phyloP scores from a whole-genome alignment of 2,329 filamentous ascomycete genomes.

The Botrytis sinoallii region DNA sequence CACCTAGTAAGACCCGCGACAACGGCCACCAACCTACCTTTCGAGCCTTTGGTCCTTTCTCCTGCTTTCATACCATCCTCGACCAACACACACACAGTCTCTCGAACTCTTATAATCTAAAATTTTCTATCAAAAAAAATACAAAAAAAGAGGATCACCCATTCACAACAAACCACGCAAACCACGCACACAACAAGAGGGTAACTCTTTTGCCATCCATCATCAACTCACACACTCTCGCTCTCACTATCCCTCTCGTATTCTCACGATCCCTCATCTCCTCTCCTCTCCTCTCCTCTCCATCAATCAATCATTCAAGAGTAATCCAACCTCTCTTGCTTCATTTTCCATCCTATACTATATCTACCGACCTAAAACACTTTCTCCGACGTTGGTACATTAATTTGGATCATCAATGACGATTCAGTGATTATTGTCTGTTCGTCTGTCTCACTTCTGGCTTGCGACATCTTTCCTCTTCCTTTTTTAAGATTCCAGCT shows the following conservation, averaged over 20 bases:
- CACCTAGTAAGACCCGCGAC: constrained; percentile 9
- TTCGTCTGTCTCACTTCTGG: constrained; percentile 5
- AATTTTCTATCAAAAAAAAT: not conserved
- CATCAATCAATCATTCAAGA: not conserved
- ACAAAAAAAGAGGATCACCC: not conserved
- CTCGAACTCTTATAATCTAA: not conserved
- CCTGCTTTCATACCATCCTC: constrained; percentile 1
- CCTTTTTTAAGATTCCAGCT: constrained; percentile 2
- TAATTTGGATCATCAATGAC: constrained; percentile 7
- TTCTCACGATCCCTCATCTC: not conserved
- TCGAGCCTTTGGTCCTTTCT: not conserved
- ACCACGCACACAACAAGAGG: not conserved
- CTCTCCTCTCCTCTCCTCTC: not conserved
- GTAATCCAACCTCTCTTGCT: not conserved
- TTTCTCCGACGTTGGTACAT: not conserved
- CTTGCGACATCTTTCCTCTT: constrained; percentile 12
- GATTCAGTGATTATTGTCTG: constrained; percentile 9
- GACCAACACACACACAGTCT: not conserved
- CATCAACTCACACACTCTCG: not conserved
- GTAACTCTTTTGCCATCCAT: not conserved
- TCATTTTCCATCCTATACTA: not conserved
- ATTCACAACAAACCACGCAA: constrained; percentile 5
- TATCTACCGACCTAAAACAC: not conserved
- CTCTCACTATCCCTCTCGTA: not conserved
- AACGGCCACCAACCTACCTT: constrained; percentile 7